A percentile compares a stretch with the other conserved stretches of the same genome.
phyloP scores from a whole-genome alignment of 1,284 basidiomycete genomes.

The Malassezia sympodialis region DNA sequence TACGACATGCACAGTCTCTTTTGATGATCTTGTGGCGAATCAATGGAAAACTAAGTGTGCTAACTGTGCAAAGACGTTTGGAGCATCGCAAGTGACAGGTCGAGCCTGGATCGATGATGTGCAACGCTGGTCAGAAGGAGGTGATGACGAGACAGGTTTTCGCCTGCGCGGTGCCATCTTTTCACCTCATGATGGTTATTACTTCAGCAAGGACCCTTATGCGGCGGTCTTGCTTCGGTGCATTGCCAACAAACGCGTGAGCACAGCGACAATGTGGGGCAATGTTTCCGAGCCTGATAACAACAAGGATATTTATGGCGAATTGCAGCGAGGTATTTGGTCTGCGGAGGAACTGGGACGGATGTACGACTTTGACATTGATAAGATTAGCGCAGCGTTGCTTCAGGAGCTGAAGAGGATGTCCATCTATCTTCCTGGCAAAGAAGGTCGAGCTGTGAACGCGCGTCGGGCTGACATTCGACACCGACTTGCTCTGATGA shows the following conservation, averaged over 20 bases:
- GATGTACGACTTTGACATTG: background rate
- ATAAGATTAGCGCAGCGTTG: background rate
- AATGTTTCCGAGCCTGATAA: background rate
- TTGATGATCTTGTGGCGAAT: background rate
- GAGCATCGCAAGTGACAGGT: background rate
- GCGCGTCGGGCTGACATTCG: background rate
- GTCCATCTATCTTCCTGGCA: background rate
- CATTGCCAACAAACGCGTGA: background rate
- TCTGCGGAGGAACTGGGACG: background rate
- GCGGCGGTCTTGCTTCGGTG: background rate
- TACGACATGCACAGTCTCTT: background rate
- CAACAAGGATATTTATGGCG: background rate
- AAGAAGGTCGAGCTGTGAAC: background rate
- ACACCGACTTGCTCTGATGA: background rate
- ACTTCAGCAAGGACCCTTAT: background rate
- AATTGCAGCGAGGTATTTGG: background rate
- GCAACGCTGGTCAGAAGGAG: background rate
- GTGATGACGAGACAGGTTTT: background rate
- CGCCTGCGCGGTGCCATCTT: background rate
- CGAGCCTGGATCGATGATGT: background rate
- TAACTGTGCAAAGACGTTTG: background rate
- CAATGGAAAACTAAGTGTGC: background rate
- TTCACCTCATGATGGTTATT: background rate
- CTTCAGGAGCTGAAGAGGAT: background rate
- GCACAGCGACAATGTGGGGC: background rate